A percentile compares a stretch with the other conserved stretches of the same genome.
Conservation (phyloP, 1,284 basidiomycete genomes). For the Tetrapyrgos nigripes region DNA sequence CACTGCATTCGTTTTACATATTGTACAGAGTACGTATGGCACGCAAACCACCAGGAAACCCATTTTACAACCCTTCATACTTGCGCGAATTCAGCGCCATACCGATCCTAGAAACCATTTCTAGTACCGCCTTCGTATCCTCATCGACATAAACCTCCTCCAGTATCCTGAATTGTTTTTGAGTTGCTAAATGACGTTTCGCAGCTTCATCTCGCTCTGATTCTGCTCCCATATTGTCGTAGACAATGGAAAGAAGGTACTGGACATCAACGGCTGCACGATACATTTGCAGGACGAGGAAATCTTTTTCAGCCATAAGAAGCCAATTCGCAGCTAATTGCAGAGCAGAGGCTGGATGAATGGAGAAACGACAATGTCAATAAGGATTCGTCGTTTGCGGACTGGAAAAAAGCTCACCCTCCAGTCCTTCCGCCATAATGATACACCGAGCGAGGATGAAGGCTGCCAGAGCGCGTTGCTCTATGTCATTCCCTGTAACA, state of each 20-base stretch:
- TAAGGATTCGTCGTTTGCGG: background rate
- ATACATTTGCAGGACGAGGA: slow-evolving; percentile 60
- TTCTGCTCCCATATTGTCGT: slow-evolving; percentile 68
- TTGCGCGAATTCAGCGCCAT: slow-evolving; percentile 41
- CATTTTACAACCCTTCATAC: background rate
- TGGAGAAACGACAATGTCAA: slow-evolving; percentile 1
- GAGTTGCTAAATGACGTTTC: slow-evolving; percentile 53
- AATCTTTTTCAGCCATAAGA: slow-evolving; percentile 69
- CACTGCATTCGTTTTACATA: background rate
- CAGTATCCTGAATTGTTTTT: slow-evolving; percentile 44
- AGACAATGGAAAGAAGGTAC: slow-evolving; percentile 71
- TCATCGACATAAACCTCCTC: slow-evolving; percentile 54
- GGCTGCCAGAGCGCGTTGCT: slow-evolving; percentile 77
- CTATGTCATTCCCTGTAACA: slow-evolving; percentile 71
- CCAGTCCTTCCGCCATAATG: slow-evolving; percentile 51
- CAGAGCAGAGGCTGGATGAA: slow-evolving; percentile 48
- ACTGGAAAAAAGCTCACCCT: slow-evolving; percentile 32
- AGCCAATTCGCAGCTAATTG: slow-evolving; percentile 65
- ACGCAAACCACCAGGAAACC: background rate
- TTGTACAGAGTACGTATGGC: background rate
- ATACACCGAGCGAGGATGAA: slow-evolving; percentile 77
- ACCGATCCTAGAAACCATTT: slow-evolving; percentile 64
- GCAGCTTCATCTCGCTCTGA: slow-evolving; percentile 62
- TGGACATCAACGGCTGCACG: slow-evolving; percentile 69
- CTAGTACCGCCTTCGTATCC: slow-evolving; percentile 61